Conservation (phyloP, 257 asterid species). For the Scutellaria galericulata region DNA sequence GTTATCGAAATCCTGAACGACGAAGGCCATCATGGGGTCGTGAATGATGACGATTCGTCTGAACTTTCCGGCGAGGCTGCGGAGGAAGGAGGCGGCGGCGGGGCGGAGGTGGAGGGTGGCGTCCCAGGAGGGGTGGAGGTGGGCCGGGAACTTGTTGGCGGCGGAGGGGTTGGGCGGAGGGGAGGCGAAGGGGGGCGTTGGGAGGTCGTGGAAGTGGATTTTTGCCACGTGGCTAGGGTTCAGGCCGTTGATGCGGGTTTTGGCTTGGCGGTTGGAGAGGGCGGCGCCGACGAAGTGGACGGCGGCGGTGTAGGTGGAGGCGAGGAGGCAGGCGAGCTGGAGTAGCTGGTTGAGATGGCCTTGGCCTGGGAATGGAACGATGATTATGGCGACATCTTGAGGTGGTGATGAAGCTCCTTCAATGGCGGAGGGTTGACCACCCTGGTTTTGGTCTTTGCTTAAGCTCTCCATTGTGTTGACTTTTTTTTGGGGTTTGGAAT, state of each 20-base stretch:
- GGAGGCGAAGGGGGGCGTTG: constrained; percentile 44
- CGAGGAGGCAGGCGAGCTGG: constrained; percentile 46
- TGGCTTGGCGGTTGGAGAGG: constrained; percentile 55
- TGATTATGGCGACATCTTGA: constrained; percentile 23
- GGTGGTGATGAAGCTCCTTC: not conserved
- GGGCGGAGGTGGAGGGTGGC: constrained; percentile 41
- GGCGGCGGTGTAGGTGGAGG: constrained; percentile 45
- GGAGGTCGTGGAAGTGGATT: constrained; percentile 51
- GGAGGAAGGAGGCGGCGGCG: constrained; percentile 35
- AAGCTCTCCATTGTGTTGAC: no score
- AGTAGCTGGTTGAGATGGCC: constrained; percentile 59
- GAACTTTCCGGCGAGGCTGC: constrained; percentile 23
- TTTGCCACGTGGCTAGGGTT: constrained; percentile 36
- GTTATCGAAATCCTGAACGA: constrained; percentile 53
- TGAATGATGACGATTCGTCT: constrained; percentile 47
- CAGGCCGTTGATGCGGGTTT: constrained; percentile 36
- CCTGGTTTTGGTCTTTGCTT: no score
- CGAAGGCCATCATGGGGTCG: constrained; percentile 46
- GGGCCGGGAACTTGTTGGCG: constrained; percentile 49
- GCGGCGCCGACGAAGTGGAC: constrained; percentile 49
- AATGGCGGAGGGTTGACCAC: not conserved
- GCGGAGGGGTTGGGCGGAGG: constrained; percentile 58
- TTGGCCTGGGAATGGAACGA: constrained; percentile 47
- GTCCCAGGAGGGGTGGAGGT: constrained; percentile 41
- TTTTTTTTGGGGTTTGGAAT: no score